These are phyloP conservation scores for Wallemia mellicola DNA, from an alignment of 1,284 basidiomycete species.

Conservation along the genomic window DNA sequence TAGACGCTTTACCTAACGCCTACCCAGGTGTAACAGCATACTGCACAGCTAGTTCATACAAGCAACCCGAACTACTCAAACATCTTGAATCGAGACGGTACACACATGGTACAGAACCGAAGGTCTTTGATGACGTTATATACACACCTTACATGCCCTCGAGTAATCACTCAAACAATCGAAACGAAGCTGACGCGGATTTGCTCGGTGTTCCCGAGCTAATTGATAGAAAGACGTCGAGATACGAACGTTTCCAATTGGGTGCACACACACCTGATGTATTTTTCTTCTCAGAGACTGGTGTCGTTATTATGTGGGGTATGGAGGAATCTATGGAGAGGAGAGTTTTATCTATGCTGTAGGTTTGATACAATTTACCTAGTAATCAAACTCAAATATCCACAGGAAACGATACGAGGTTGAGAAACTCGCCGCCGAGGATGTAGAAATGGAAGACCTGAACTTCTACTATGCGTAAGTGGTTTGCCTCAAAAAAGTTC, in stretches of 20 bases:
- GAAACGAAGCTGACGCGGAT: not conserved
- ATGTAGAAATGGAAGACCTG: conserved; percentile 32
- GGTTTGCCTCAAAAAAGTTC: conserved; percentile 10
- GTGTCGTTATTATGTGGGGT: conserved; percentile 1
- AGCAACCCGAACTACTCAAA: not conserved
- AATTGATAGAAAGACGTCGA: not conserved
- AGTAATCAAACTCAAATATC: too few species aligned
- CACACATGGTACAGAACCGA: not conserved
- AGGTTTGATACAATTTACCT: too few species aligned
- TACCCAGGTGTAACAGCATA: not conserved
- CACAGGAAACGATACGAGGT: conserved; percentile 81
- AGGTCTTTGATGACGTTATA: not conserved
- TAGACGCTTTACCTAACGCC: not conserved
- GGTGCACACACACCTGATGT: not conserved
- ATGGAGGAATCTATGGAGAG: conserved; percentile 1
- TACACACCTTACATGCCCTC: not conserved
- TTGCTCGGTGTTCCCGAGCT: not conserved
- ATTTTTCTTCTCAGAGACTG: not conserved
- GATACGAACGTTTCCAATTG: not conserved
- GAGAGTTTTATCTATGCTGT: conserved; percentile 4
- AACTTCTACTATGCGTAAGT: conserved; percentile 64
- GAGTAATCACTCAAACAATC: not conserved
- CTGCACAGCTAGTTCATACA: not conserved
- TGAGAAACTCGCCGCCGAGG: conserved; percentile 30
- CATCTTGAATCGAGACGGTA: not conserved